Base-by-base conservation (phyloP, 768 basidiomycete species). In the Rhodotorula sphaerocarpa region DNA sequence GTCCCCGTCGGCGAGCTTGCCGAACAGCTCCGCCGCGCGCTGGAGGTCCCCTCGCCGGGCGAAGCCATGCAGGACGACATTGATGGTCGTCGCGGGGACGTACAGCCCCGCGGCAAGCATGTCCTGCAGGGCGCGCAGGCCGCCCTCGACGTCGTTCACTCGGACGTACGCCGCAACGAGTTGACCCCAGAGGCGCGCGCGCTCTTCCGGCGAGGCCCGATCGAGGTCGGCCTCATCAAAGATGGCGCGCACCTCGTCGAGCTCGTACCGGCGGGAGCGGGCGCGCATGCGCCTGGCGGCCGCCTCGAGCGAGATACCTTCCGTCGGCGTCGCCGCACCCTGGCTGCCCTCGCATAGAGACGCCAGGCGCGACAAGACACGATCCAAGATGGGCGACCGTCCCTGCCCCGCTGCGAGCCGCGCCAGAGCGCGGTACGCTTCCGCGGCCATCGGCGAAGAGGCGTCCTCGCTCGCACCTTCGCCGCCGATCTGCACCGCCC, bases 1-100 rank as follows among this genome's bases (percentile, higher is more conserved):
- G 11, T 42, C 61, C 28, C 53, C 56, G 4, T 62, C 53, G 20
- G 66, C 47, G 28, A 75, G 55, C 34, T 66, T 56, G 27, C 65
- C 61, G 59, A 74, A 74, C 0, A 73, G 53, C 25, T 51, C 33
- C 16, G 70, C 59, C 12, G 73, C 65, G 21, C 51, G 31, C 39
- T 50, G 57, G 33, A 71, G 59, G 48, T 74, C 69, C 41, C 34
- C 66, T 7, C 70, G 64, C 5, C 63, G 48, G 2, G 72, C 70
- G 50, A 60, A 63, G 16, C 66, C 70, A 41, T 59, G 56, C 25
- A 74, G 45, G 23, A 71, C 51, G 6, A 67, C 45, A 57, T 73
- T 71, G 70, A 67, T 54, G 4, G 67, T 50, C 18, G 58, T 45
- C 2, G 66, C 21, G 1, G 63, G 51, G 10, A 70, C 65, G n/a